Evolutionary conservation across 257 asterid genomes (phyloP).

Genomic region (Primulina huaijiensis): DNA sequence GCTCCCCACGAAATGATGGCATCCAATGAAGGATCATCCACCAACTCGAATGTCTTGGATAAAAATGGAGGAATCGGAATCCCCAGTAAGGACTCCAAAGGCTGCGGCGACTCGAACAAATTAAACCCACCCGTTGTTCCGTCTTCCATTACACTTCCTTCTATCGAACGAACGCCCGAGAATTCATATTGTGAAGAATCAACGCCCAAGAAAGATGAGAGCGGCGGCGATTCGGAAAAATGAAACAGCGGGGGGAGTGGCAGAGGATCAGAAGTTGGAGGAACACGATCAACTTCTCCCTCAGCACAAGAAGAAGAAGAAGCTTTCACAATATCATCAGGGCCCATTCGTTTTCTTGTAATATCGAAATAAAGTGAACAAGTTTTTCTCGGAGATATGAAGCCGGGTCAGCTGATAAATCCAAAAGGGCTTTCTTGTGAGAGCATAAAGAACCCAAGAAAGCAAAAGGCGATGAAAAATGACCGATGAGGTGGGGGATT

Average conservation of each 20-base stretch:
- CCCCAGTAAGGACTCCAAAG: slow-evolving; percentile 52
- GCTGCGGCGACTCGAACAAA: slow-evolving; percentile 42
- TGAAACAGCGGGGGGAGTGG: slow-evolving; percentile 26
- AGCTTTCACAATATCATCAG: slow-evolving; percentile 24
- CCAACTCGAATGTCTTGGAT: slow-evolving; percentile 75
- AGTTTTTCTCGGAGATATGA: neutral
- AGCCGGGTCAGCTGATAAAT: neutral
- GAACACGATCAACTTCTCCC: neutral
- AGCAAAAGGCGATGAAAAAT: slow-evolving; percentile 3
- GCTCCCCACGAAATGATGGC: slow-evolving; percentile 63
- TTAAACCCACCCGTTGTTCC: slow-evolving; percentile 12
- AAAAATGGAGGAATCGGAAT: slow-evolving; percentile 70
- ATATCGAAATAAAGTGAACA: neutral
- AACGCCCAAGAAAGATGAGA: slow-evolving; percentile 28
- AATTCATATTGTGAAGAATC: slow-evolving; percentile 31
- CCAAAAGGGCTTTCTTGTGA: neutral
- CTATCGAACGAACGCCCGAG: neutral
- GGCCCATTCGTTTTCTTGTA: slow-evolving; percentile 32
- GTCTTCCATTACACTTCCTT: slow-evolving; percentile 10
- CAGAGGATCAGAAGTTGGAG: slow-evolving; percentile 14
- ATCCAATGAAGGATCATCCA: slow-evolving; percentile 66
- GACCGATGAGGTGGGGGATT: slow-evolving; percentile 25
- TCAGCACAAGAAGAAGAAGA: slow-evolving; percentile 5
- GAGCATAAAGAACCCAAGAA: slow-evolving; percentile 5
- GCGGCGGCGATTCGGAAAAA: slow-evolving; percentile 20